Percentiles rank a stretch among this genome's conserved stretches.
These are phyloP conservation scores for Boletus huronensis DNA, from an alignment of 768 basidiomycete species.

Conservation along the genomic window DNA sequence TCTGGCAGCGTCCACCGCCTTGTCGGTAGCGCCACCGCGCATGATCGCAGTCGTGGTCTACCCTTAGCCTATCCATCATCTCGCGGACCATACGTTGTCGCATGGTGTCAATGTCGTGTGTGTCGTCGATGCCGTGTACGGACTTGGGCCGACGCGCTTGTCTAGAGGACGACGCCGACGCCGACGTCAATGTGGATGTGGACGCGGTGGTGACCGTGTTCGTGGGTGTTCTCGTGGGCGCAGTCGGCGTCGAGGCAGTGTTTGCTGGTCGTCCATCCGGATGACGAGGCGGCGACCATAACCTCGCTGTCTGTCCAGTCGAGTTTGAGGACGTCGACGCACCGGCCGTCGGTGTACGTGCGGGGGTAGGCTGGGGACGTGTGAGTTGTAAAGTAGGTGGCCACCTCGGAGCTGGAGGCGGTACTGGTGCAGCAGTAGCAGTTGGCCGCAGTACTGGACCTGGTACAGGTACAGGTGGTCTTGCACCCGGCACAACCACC, in stretches of 20 bases:
- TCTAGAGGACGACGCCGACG: not conserved
- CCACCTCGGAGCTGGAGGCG: not conserved
- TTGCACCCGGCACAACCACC: not conserved
- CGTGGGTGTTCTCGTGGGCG: not conserved
- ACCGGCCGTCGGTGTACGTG: not conserved
- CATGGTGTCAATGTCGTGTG: not conserved
- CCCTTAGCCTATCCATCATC: slow-evolving; percentile 39
- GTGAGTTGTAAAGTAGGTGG: not conserved
- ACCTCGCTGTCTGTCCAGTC: not conserved
- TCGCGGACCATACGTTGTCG: slow-evolving; percentile 26
- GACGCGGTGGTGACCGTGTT: not conserved
- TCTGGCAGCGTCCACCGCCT: slow-evolving; percentile 46
- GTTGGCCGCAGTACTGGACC: not conserved
- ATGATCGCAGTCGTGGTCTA: slow-evolving; percentile 52
- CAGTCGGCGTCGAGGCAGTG: not conserved
- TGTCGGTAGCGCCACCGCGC: slow-evolving; percentile 42
- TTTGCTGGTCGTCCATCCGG: not conserved
- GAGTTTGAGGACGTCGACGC: not conserved
- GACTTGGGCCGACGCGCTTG: slow-evolving; percentile 1
- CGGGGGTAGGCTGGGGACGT: not conserved
- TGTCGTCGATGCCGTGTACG: not conserved
- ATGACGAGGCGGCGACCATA: too few relatives aligned
- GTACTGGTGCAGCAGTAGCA: not conserved
- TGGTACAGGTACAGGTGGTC: not conserved
- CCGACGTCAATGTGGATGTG: not conserved